These are phyloP conservation scores for Stagonosporopsis tanaceti DNA, from an alignment of 2,329 filamentous ascomycete genomes.

Conservation along the genomic window DNA sequence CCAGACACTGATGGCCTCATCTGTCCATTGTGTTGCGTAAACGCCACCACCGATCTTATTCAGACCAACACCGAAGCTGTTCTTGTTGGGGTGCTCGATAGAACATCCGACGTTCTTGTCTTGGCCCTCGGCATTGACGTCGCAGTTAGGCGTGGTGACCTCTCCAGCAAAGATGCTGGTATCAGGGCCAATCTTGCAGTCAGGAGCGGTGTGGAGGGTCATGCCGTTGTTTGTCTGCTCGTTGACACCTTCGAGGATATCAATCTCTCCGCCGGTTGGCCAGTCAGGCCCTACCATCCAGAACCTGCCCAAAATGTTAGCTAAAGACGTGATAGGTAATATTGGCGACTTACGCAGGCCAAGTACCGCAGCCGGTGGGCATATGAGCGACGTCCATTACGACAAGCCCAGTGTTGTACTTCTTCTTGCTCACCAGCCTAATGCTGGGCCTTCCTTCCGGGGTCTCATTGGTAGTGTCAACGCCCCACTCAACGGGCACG, in stretches of 20 bases:
- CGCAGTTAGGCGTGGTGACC: conserved; percentile 59
- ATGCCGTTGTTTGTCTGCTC: conserved; percentile 52
- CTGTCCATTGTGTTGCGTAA: conserved; percentile 70
- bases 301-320: conserved; percentile 34
- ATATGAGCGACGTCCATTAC: conserved; percentile 61
- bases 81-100: conserved; percentile 51
- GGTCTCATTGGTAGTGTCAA: conserved; percentile 52
- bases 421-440: conserved; percentile 56
- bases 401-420: conserved; percentile 58
- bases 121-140: conserved; percentile 54
- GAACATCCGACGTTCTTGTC: conserved; percentile 53
- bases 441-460: conserved; percentile 55
- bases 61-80: conserved; percentile 62
- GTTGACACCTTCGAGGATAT: conserved; percentile 60
- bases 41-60: conserved; percentile 58
- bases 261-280: conserved; percentile 56
- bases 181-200: conserved; percentile 52
- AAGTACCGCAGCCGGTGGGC: conserved; percentile 60
- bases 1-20: conserved; percentile 75
- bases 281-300: conserved; percentile 45
- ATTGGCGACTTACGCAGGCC: conserved; percentile 54
- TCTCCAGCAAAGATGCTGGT: conserved; percentile 57
- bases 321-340: background rate
- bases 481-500: conserved; percentile 55
- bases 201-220: conserved; percentile 58